These are phyloP conservation scores for Suhomyces kunorum DNA, from an alignment of 1,139 yeast genomes.

Conservation along the genomic window DNA sequence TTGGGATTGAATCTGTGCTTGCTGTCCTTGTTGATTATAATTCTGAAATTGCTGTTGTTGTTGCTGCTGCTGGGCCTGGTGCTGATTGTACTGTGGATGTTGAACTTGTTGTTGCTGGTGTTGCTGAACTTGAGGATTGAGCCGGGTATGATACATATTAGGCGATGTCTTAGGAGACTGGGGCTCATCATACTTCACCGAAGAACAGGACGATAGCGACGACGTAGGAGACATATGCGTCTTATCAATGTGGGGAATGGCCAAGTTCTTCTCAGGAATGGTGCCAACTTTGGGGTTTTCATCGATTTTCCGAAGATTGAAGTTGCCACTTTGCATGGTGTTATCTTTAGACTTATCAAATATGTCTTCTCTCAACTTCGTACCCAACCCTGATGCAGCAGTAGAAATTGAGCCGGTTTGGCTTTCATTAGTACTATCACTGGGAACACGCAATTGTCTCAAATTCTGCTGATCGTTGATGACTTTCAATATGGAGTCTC, in stretches of 20 bases:
- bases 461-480: conserved; percentile 34
- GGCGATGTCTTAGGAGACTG: conserved; percentile 50
- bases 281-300: conserved; percentile 2
- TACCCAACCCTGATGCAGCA: conserved; percentile 9
- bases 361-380: conserved; percentile 45
- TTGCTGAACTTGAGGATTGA: conserved; percentile 15
- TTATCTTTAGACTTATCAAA: conserved; percentile 29
- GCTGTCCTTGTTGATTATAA: conserved; percentile 7
- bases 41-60: conserved; percentile 12
- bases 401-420: conserved; percentile 7
- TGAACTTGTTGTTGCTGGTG: conserved; percentile 13
- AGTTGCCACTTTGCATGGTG: neutral
- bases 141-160: conserved; percentile 20
- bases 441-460: conserved; percentile 20
- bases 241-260: conserved; percentile 17
- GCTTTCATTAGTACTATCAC: conserved; percentile 11
- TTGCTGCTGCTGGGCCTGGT: conserved; percentile 15
- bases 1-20: conserved; percentile 16
- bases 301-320: neutral
- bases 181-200: conserved; percentile 37
- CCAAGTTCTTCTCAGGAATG: conserved; percentile 9
- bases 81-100: conserved; percentile 11
- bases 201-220: conserved; percentile 37
- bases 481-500: conserved; percentile 44
- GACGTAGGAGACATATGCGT: conserved; percentile 36